phyloP scores from a whole-genome alignment of 2,329 filamentous ascomycete genomes.

The Mariannaea elegans region DNA sequence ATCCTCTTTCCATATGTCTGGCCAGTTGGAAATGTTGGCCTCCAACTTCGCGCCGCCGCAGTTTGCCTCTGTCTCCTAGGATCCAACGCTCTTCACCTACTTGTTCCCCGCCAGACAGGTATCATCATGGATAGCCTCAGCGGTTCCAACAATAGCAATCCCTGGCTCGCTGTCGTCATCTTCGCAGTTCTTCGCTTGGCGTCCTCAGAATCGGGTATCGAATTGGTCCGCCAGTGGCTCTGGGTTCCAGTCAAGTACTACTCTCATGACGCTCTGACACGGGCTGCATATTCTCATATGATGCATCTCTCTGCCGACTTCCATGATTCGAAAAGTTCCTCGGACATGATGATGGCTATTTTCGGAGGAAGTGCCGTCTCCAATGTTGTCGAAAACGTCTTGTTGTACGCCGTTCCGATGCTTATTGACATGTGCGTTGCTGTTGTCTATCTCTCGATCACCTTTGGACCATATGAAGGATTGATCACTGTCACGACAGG shows the following conservation, averaged over 20 bases:
- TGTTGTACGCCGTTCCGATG: conserved; percentile 68
- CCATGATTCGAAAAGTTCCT: conserved; percentile 68
- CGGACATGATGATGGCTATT: conserved; percentile 66
- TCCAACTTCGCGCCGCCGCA: conserved; percentile 74
- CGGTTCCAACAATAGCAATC: conserved; percentile 55
- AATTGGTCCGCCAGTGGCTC: conserved; percentile 62
- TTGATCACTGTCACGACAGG: conserved; percentile 69
- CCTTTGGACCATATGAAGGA: conserved; percentile 68
- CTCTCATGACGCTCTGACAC: conserved; percentile 61
- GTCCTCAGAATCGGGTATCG: conserved; percentile 63
- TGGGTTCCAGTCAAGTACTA: conserved; percentile 68
- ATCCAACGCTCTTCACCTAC: conserved; percentile 76
- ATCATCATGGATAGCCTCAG: conserved; percentile 77
- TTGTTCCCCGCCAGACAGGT: conserved; percentile 84
- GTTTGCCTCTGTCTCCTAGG: conserved; percentile 74
- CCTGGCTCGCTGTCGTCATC: conserved; percentile 62
- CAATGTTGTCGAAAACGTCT: conserved; percentile 65
- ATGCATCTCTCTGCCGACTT: conserved; percentile 69
- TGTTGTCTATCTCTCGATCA: conserved; percentile 66
- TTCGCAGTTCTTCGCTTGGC: conserved; percentile 62
- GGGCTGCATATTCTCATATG: conserved; percentile 66
- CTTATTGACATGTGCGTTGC: conserved; percentile 68
- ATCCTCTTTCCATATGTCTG: conserved; percentile 83
- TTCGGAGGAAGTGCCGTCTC: conserved; percentile 62
- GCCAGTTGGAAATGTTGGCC: conserved; percentile 70